phyloP scores from a whole-genome alignment of 2,329 filamentous ascomycete species.

The Xylariaceae sp. region DNA sequence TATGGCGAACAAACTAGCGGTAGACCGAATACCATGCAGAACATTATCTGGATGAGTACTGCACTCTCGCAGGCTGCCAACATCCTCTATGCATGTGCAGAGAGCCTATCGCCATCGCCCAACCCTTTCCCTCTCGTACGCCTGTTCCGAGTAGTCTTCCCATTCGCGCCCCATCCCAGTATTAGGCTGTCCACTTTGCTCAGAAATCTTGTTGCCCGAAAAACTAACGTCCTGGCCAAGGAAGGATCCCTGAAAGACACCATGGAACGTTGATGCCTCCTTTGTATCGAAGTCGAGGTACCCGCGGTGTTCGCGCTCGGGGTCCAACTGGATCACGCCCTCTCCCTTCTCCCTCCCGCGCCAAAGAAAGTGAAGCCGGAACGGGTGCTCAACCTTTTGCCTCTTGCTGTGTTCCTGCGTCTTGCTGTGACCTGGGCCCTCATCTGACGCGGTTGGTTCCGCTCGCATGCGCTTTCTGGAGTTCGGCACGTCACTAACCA shows the following conservation, averaged over 20 bases:
- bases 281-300: neutral
- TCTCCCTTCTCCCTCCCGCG: neutral
- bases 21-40: too few species aligned
- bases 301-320: neutral
- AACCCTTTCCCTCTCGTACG: neutral
- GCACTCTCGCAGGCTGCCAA: too few species aligned
- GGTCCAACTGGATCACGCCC: neutral
- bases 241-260: neutral
- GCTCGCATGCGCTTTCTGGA: neutral
- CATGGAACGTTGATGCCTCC: neutral
- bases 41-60: too few species aligned
- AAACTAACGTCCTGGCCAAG: neutral
- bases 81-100: too few species aligned
- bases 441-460: too few species aligned
- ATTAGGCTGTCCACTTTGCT: neutral
- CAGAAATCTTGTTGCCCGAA: neutral
- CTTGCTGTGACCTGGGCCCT: neutral
- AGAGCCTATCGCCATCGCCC: neutral
- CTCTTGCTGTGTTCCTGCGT: neutral
- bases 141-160: neutral
- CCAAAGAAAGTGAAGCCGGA: neutral
- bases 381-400: neutral
- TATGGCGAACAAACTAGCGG: too few species aligned
- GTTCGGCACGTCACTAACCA: neutral
- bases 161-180: neutral